These are phyloP conservation scores for Brettanomyces nanus DNA, from an alignment of 805 yeast genomes.

Conservation along the genomic window DNA sequence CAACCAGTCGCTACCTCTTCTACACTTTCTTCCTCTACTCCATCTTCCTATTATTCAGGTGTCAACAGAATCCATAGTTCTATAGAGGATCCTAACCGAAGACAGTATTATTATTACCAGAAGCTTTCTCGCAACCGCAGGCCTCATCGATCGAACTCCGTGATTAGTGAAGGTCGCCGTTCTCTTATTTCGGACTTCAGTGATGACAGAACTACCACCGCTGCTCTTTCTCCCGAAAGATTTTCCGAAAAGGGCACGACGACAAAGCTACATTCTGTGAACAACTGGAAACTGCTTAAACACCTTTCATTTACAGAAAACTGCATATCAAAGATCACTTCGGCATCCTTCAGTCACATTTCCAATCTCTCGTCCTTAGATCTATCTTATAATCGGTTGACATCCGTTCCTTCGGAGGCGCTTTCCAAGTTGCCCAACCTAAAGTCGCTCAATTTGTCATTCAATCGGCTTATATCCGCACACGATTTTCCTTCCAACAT, in stretches of 20 bases:
- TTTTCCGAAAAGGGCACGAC: too few relatives aligned
- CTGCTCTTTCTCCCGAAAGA: background rate
- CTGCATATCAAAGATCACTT: constrained; percentile 25
- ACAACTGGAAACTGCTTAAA: constrained; percentile 30
- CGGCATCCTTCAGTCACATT: constrained; percentile 23
- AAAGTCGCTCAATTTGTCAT: constrained; percentile 45
- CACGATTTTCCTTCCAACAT: constrained; percentile 31
- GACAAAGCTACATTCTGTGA: background rate
- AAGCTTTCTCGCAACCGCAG: background rate
- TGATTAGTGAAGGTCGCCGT: background rate
- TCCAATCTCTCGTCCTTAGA: constrained; percentile 37
- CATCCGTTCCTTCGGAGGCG: constrained; percentile 41
- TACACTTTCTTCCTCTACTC: background rate
- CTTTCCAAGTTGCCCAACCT: constrained; percentile 38
- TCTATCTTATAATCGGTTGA: constrained; percentile 45
- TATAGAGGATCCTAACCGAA: constrained; percentile 18
- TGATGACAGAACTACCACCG: background rate
- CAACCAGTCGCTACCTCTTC: constrained; percentile 3
- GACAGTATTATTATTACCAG: constrained; percentile 19
- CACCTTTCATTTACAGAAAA: constrained; percentile 35
- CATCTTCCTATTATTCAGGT: background rate
- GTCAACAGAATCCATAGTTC: too few relatives aligned
- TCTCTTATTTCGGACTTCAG: background rate
- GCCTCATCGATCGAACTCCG: background rate
- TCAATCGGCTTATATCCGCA: constrained; percentile 32